Evolutionary conservation across 345 rosid species (phyloP).

Genomic region (Stellera chamaejasme): DNA sequence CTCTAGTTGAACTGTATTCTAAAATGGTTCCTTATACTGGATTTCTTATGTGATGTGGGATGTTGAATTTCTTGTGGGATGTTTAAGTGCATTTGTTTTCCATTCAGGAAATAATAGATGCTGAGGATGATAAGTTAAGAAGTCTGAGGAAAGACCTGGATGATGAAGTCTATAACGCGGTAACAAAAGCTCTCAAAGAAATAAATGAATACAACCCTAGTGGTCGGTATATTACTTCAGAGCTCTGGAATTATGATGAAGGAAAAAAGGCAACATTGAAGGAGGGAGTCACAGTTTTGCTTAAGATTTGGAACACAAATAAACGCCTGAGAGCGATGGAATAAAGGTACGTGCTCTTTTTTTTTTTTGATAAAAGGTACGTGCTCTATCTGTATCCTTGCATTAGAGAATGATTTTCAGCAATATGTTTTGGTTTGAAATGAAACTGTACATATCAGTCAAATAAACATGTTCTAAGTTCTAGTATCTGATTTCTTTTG

Average conservation of each 20-base stretch:
- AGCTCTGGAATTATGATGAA: slow-evolving; percentile 72
- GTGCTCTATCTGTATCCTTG: not conserved
- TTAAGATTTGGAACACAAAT: slow-evolving; percentile 38
- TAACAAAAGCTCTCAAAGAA: slow-evolving; percentile 54
- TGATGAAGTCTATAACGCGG: slow-evolving; percentile 47
- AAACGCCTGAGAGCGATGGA: slow-evolving; percentile 29
- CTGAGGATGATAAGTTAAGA: slow-evolving; percentile 58
- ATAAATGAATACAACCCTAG: slow-evolving; percentile 90
- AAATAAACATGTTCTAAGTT: no score
- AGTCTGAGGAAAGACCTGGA: slow-evolving; percentile 52
- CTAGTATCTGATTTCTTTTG: no score
- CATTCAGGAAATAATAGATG: slow-evolving; percentile 59
- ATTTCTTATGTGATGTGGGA: not conserved
- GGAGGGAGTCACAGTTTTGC: slow-evolving; percentile 51
- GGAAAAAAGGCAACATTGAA: slow-evolving; percentile 53
- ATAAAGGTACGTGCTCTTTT: slow-evolving; percentile 20
- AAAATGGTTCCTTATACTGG: not conserved
- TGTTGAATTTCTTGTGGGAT: not conserved
- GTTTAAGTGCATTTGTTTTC: slow-evolving; percentile 3
- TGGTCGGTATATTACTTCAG: slow-evolving; percentile 72
- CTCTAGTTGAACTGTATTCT: not conserved
- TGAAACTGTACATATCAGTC: no score
- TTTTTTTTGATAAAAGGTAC: no score
- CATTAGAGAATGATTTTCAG: no score
- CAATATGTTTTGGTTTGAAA: no score